These are phyloP conservation scores for Botryotinia narcissicola DNA, from an alignment of 2,329 filamentous ascomycete species.

Conservation along the genomic window DNA sequence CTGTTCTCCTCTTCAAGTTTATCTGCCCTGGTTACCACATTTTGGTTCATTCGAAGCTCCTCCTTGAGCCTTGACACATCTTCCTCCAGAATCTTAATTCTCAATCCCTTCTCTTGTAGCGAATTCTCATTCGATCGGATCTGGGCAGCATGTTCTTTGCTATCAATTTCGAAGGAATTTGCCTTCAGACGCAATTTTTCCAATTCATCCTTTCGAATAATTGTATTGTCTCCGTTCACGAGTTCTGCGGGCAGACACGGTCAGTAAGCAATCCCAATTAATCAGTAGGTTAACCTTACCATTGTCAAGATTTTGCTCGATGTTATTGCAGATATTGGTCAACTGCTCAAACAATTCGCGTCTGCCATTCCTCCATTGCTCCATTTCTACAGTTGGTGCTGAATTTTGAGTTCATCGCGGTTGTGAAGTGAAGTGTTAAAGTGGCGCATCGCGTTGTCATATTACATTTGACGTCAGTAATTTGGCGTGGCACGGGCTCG, in stretches of 20 bases:
- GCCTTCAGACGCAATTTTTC: not conserved
- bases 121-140: not conserved
- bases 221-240: conserved; percentile 13
- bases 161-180: not conserved
- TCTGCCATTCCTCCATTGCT: conserved; percentile 33
- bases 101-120: conserved; percentile 7
- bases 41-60: conserved; percentile 24
- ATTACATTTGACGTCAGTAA: not conserved
- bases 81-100: conserved; percentile 13
- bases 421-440: not conserved
- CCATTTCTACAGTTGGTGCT: conserved; percentile 25
- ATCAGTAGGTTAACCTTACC: conserved; percentile 22
- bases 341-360: conserved; percentile 31
- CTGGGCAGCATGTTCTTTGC: not conserved
- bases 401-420: conserved; percentile 6
- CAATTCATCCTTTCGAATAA: conserved; percentile 14
- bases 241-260: conserved; percentile 15
- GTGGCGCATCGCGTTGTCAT: conserved; percentile 6
- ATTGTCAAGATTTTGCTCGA: conserved; percentile 28
- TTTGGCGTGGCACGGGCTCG: not conserved
- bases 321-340: conserved; percentile 27
- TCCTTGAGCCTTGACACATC: conserved; percentile 21
- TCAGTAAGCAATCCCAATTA: not conserved
- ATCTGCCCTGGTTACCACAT: conserved; percentile 23
- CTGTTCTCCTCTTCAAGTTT: conserved; percentile 26